phyloP scores from a whole-genome alignment of 768 basidiomycete genomes.

The Crucibulum laeve region DNA sequence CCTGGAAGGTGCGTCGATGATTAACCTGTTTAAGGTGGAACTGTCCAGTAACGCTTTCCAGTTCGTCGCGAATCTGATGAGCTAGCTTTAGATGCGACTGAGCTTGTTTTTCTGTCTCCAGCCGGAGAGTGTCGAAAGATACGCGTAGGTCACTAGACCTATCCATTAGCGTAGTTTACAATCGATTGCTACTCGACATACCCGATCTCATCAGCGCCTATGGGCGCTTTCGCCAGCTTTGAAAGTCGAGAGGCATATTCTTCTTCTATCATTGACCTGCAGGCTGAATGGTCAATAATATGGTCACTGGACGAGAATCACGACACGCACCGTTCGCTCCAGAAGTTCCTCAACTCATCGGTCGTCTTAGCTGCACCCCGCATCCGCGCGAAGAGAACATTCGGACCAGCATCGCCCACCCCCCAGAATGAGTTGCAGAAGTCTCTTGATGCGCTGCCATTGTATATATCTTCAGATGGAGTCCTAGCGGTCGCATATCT shows the following conservation, averaged over 20 bases:
- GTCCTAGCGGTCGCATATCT: conserved; percentile 52
- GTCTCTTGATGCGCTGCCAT: conserved; percentile 42
- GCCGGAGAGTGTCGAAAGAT: conserved; percentile 72
- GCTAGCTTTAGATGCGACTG: conserved; percentile 69
- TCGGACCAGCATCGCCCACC: conserved; percentile 75
- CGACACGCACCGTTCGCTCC: conserved; percentile 82
- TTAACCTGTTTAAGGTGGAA: conserved; percentile 64
- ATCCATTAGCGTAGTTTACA: conserved; percentile 5
- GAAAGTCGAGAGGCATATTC: conserved; percentile 84
- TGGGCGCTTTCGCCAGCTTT: conserved; percentile 68
- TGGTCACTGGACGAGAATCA: background rate
- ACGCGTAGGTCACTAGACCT: conserved; percentile 68
- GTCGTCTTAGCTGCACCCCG: conserved; percentile 79
- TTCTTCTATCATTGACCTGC: conserved; percentile 85
- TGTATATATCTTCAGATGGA: conserved; percentile 40
- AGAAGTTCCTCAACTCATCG: conserved; percentile 84
- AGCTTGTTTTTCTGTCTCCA: conserved; percentile 82
- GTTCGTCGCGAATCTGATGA: conserved; percentile 61
- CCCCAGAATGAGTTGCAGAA: conserved; percentile 99
- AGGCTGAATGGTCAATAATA: background rate
- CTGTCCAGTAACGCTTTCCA: conserved; percentile 60
- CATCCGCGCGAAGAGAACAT: conserved; percentile 86
- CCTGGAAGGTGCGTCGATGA: conserved; percentile 66
- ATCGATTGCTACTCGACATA: conserved; percentile 31
- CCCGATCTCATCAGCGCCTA: conserved; percentile 94